phyloP scores from a whole-genome alignment of 2,329 filamentous ascomycete genomes.

The Sporothrix dimorphospora region DNA sequence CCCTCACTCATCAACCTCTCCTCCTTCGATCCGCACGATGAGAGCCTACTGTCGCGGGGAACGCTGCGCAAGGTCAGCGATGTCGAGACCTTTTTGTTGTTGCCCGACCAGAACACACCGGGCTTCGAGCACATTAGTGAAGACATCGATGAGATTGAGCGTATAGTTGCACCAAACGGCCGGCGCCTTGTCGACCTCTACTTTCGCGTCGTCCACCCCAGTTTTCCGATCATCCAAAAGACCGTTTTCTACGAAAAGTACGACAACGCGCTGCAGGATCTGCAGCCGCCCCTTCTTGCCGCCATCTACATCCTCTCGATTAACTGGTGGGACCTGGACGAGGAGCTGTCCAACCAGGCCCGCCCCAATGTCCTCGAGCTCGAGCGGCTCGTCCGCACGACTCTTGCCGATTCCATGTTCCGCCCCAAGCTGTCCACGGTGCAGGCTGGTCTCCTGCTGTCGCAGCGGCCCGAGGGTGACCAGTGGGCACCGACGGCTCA shows the following conservation, averaged over 20 bases:
- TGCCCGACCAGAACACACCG: slow-evolving; percentile 73
- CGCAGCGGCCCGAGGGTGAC: slow-evolving; percentile 53
- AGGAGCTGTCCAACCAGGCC: slow-evolving; percentile 51
- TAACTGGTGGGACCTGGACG: slow-evolving; percentile 63
- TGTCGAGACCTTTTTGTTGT: slow-evolving; percentile 76
- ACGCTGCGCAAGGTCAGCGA: slow-evolving; percentile 76
- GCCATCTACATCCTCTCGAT: slow-evolving; percentile 66
- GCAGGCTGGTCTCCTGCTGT: slow-evolving; percentile 57
- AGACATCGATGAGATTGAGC: slow-evolving; percentile 70
- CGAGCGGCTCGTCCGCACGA: slow-evolving; percentile 44
- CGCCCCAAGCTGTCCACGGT: slow-evolving; percentile 59
- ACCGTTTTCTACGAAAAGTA: slow-evolving; percentile 66
- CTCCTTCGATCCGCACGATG: slow-evolving; percentile 78
- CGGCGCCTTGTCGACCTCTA: slow-evolving; percentile 67
- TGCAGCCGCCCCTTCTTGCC: slow-evolving; percentile 61
- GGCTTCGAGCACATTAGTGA: slow-evolving; percentile 71
- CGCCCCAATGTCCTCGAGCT: slow-evolving; percentile 47
- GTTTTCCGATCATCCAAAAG: slow-evolving; percentile 63
- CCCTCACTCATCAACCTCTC: slow-evolving; percentile 81
- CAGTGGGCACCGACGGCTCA: slow-evolving; percentile 56
- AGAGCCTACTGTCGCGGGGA: slow-evolving; percentile 71
- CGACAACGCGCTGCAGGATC: slow-evolving; percentile 57
- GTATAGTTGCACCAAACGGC: slow-evolving; percentile 65
- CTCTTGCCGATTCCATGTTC: slow-evolving; percentile 53
- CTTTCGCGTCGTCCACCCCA: slow-evolving; percentile 64